Evolutionary conservation across 441 rosid genomes (phyloP), one percentile per base, ranked within the genome.

Genomic region (Hura crepitans): DNA sequence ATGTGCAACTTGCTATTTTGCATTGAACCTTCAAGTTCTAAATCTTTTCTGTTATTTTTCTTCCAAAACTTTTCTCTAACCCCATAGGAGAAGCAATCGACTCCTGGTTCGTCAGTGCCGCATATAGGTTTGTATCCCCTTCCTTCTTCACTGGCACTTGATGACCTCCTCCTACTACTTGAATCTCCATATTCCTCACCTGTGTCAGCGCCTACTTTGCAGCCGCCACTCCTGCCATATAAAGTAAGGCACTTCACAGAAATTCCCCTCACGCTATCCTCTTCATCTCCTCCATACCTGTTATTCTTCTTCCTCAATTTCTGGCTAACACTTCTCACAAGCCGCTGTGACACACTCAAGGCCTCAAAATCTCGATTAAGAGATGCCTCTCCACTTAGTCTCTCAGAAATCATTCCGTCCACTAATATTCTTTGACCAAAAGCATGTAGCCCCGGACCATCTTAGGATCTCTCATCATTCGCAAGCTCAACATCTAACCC

Each of bases 141-240:
- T 54, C 92, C 86, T 59, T 89, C 96, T 62, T 92, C 97, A 56
- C 96, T 85, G 20, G 90, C 88, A 81, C 86, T 91, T 0, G 94
- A 90, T 0, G 91, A 87, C 84, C 87, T 85, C 81, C 97, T 89
- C 78, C 91, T 83, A 62, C 77, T 65, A 72, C 86, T 81, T 0
- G 84, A 84, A 83, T 93, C 94, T 64, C 87, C 96, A 65, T 75
- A 87, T 70, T 88, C 96, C 47, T 87, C 98, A 17, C 93, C 75
- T 0, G 87, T 91, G 55, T 91, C 97, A 45, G 96, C 95, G n/a
- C 90, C 92, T n/a, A 93, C 97, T 80, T 84, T 93, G 85, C 98
- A 93, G 39, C 97, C 97, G 31, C 91, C 93, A 5, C 89, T 92
- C 62, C 93, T 82, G 18, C 89, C 86, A 69, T 89, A 82, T 15